phyloP scores from a whole-genome alignment of 176 grass and related monocot genomes.

The Oryza australiensis region DNA sequence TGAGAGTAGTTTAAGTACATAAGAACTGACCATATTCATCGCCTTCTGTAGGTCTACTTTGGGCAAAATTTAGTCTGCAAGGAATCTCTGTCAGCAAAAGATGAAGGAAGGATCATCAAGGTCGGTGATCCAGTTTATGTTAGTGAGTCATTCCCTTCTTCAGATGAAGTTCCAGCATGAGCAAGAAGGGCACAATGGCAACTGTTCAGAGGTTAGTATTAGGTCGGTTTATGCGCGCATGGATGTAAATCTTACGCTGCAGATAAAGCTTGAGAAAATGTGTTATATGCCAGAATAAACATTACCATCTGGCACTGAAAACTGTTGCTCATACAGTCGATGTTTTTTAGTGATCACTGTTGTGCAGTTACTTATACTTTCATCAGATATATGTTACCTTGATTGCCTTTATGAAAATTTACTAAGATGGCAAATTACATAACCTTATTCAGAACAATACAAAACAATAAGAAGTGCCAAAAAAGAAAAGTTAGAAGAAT shows the following conservation, averaged over 20 bases:
- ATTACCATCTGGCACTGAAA: neutral
- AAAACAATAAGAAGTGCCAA: constrained; percentile 36
- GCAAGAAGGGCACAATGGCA: neutral
- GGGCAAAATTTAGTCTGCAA: constrained; percentile 84
- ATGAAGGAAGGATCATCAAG: constrained; percentile 49
- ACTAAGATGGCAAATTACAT: constrained; percentile 1
- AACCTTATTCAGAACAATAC: constrained; percentile 36
- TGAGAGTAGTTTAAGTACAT: neutral
- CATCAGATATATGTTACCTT: neutral
- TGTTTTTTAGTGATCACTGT: neutral
- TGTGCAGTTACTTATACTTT: neutral
- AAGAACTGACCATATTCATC: neutral
- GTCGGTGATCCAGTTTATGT: constrained; percentile 70
- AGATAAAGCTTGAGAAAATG: neutral
- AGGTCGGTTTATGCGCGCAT: neutral
- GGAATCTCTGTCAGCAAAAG: constrained; percentile 45
- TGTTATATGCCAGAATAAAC: neutral
- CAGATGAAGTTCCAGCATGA: constrained; percentile 55
- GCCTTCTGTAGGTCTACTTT: constrained; percentile 62
- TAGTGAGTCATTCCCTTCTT: constrained; percentile 46
- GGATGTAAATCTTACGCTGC: too few relatives aligned
- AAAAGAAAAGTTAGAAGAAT: constrained; percentile 32
- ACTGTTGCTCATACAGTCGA: neutral
- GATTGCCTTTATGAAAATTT: constrained; percentile 22
- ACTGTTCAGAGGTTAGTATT: neutral